Conservation (phyloP, 2,329 filamentous ascomycete genomes). For the Biscogniauxia sp. region DNA sequence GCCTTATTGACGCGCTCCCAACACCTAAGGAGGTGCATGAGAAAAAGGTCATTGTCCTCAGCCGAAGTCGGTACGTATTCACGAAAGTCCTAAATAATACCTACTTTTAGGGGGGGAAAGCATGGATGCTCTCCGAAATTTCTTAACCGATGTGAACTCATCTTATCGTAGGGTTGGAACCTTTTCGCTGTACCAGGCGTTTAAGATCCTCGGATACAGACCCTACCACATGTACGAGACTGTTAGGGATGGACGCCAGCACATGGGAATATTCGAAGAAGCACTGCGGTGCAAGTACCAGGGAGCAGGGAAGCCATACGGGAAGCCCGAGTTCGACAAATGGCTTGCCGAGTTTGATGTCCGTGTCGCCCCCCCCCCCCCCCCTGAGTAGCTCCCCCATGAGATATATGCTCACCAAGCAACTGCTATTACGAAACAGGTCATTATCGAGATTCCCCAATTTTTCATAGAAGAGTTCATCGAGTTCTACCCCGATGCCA, state of each 20-base stretch:
- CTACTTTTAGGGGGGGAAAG: not conserved
- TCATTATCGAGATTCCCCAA: slow-evolving; percentile 23
- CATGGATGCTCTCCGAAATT: not conserved
- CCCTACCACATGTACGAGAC: slow-evolving; percentile 26
- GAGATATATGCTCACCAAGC: not conserved
- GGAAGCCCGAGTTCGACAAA: slow-evolving; percentile 25
- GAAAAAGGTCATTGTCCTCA: slow-evolving; percentile 22
- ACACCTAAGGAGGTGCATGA: slow-evolving; percentile 11
- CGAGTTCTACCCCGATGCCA: slow-evolving; percentile 30
- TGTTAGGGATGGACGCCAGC: slow-evolving; percentile 5
- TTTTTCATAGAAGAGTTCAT: slow-evolving; percentile 31
- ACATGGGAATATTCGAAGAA: slow-evolving; percentile 21
- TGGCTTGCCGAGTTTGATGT: slow-evolving; percentile 26
- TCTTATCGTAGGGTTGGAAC: slow-evolving; percentile 20
- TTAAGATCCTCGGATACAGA: slow-evolving; percentile 23
- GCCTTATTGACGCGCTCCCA: slow-evolving; percentile 20
- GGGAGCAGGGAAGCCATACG: slow-evolving; percentile 21
- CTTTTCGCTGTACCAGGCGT: slow-evolving; percentile 23
- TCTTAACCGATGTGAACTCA: not conserved
- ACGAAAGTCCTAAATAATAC: not conserved
- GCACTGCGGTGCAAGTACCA: slow-evolving; percentile 21
- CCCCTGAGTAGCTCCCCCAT: not conserved
- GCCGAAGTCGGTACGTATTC: slow-evolving; percentile 17
- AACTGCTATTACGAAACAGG: slow-evolving; percentile 6
- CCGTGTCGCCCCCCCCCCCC: slow-evolving; percentile 1